phyloP scores from a whole-genome alignment of 257 asterid genomes.

The Oldenlandia corymbosa region DNA sequence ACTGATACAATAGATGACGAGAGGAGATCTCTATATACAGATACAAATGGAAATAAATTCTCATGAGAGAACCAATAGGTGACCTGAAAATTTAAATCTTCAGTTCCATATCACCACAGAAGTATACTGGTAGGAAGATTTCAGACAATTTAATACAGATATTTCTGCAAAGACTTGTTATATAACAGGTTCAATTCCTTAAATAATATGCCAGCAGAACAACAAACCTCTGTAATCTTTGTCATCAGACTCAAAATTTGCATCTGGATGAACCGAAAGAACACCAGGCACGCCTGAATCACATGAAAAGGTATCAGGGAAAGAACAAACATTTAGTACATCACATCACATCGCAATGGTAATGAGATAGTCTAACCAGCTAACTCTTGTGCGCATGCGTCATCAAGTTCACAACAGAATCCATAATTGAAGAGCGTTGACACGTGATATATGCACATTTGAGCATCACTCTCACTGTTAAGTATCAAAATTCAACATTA shows the following conservation, averaged over 20 bases:
- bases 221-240: constrained; percentile 72
- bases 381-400: constrained; percentile 64
- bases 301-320: constrained; percentile 8
- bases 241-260: constrained; percentile 47
- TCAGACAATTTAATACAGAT: not conserved
- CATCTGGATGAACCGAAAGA: constrained; percentile 60
- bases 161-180: too few species aligned
- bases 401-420: constrained; percentile 86
- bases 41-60: not conserved
- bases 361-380: constrained; percentile 46
- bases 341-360: not conserved
- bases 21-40: not conserved
- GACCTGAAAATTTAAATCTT: not conserved
- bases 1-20: not conserved
- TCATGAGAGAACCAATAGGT: not conserved
- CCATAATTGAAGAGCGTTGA: constrained; percentile 72
- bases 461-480: constrained; percentile 77
- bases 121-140: not conserved
- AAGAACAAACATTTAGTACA: constrained; percentile 5
- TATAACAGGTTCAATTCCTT: not conserved
- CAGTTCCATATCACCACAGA: not conserved
- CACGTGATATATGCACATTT: constrained; percentile 83
- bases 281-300: constrained; percentile 72
- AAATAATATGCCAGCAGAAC: constrained; percentile 4
- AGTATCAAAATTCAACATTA: constrained; percentile 19